Evolutionary conservation across 805 yeast genomes (phyloP), one percentile per base, ranked within the genome.

Genomic region (Kluyveromyces siamensis): DNA sequence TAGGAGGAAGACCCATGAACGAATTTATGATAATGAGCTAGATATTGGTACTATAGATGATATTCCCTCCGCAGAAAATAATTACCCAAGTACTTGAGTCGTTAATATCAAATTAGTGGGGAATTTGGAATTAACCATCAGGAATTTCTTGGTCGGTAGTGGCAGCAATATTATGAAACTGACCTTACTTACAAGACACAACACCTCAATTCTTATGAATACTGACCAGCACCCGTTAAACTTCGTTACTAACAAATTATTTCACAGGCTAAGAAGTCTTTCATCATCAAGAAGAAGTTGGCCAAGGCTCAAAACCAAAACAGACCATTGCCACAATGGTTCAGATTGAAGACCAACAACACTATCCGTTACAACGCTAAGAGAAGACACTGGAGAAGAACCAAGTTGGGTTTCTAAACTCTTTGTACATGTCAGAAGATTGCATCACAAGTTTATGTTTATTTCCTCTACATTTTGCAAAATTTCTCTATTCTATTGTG

Each of bases 351-450:
- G 86, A 88, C 98, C 74, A 83, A 79, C 77, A 91, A 88, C 95
- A 90, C 83, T 70, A 85, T 93, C 81, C 88, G 95, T 83, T 88
- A 88, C 87, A 91, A 91, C 80, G 95, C 96, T 73, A 93, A 93
- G 89, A 89, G 98, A 87, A 86, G 98, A 84, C 96, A 93, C 93
- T 91, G 99, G 99, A 91, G 96, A 87, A 87, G 98, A 86, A 91
- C 97, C 71, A 91, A 91, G 95, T 83, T 91, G 79, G 81, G 83
- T 83, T 75, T 91, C 83, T 91, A 90, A 87, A 72, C 69, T 30
- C 36, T 37, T 27, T 35, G 44, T 42, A 30, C 39, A 33, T 42
- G 27, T 27, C 44, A 25, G 44, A 41, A 41, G 44, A 41, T 21
- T 18, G 44, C 44, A 41, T 25, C 11, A 25, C 38, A 35, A 36